Evolutionary conservation across 192 early-diverging fungal genomes (phyloP).

Genomic region (Kappamyces sp.): DNA sequence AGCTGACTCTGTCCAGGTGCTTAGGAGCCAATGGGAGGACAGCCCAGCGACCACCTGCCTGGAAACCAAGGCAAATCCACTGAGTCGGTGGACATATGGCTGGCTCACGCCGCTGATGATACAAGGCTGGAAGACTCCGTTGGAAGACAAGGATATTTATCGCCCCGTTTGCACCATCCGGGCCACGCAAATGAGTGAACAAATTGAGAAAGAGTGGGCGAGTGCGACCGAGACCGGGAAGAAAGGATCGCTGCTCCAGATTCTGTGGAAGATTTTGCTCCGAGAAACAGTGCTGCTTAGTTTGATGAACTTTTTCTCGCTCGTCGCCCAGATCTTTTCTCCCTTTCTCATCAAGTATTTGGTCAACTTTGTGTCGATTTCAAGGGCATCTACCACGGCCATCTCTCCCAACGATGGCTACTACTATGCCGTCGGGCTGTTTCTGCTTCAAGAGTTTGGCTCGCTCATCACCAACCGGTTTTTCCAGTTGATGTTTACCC

Average conservation of each 20-base stretch:
- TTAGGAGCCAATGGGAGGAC: too few relatives aligned
- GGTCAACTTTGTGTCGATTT: slow-evolving; percentile 25
- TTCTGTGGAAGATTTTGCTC: not conserved
- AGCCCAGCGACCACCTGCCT: not conserved
- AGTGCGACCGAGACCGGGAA: slow-evolving; percentile 7
- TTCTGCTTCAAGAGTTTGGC: slow-evolving; percentile 19
- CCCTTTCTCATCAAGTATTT: slow-evolving; percentile 42
- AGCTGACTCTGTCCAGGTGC: too few relatives aligned
- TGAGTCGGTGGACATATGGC: slow-evolving; percentile 14
- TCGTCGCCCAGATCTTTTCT: slow-evolving; percentile 30
- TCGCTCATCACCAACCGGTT: slow-evolving; percentile 31
- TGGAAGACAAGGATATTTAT: slow-evolving; percentile 17
- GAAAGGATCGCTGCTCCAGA: slow-evolving; percentile 1
- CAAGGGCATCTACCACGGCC: slow-evolving; percentile 12
- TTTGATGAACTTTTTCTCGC: slow-evolving; percentile 30
- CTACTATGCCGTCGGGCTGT: slow-evolving; percentile 27
- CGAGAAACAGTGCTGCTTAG: slow-evolving; percentile 6
- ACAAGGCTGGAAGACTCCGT: slow-evolving; percentile 13
- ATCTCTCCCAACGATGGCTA: slow-evolving; percentile 12
- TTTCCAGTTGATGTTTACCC: slow-evolving; percentile 31
- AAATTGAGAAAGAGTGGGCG: slow-evolving; percentile 25
- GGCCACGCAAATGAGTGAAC: slow-evolving; percentile 23
- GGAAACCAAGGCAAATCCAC: not conserved
- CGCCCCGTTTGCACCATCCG: not conserved
- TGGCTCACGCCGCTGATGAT: slow-evolving; percentile 23